Percentiles rank a stretch among this genome's conserved stretches.
Conservation (phyloP, 352 stramenopile species). For the Pythium aquatile region DNA sequence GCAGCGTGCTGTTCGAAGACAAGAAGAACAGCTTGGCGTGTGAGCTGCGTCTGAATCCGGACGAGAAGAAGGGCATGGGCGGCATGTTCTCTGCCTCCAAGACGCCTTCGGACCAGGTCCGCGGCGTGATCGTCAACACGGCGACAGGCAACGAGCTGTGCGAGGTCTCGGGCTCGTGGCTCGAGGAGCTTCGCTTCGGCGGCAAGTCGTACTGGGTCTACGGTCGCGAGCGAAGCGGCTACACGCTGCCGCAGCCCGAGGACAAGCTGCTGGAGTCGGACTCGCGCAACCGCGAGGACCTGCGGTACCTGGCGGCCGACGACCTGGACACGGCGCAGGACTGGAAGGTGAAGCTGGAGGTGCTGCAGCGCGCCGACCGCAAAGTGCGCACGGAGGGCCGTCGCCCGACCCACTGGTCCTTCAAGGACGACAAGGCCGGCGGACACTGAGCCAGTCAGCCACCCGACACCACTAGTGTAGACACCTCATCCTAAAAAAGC, state of each 20-base stretch:
- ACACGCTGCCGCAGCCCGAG: constrained; percentile 53
- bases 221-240: constrained; percentile 53
- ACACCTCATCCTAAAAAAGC: neutral
- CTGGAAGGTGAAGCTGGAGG: constrained; percentile 82
- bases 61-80: constrained; percentile 86
- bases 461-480: neutral
- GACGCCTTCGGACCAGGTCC: constrained; percentile 72
- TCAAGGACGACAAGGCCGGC: constrained; percentile 39
- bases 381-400: constrained; percentile 73
- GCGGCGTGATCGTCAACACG: constrained; percentile 67
- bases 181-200: constrained; percentile 69
- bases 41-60: constrained; percentile 79
- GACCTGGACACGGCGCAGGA: constrained; percentile 82
- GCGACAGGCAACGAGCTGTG: constrained; percentile 60
- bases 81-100: constrained; percentile 81
- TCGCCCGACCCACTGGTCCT: constrained; percentile 75
- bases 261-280: constrained; percentile 69
- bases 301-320: constrained; percentile 58
- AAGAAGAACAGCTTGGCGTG: constrained; percentile 65
- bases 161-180: constrained; percentile 74
- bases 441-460: constrained; percentile 26
- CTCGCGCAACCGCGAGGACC: constrained; percentile 70
- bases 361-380: constrained; percentile 75
- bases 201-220: constrained; percentile 76
- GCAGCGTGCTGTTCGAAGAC: constrained; percentile 74